phyloP scores from a whole-genome alignment of 2,329 filamentous ascomycete species.

The Talaromyces sp. region DNA sequence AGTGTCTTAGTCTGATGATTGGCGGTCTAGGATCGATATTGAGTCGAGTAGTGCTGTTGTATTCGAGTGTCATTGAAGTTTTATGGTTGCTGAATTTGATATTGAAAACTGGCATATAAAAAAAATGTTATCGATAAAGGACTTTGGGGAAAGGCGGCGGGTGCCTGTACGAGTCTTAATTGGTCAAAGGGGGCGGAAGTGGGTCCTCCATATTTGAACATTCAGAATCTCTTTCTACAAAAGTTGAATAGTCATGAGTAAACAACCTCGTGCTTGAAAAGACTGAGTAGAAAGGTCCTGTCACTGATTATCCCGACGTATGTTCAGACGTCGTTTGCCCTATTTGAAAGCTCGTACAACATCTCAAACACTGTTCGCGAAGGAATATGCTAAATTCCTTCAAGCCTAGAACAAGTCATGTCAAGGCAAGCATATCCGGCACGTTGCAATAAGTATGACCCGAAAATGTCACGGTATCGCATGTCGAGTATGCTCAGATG shows the following conservation, averaged over 20 bases:
- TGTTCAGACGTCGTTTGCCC: no score
- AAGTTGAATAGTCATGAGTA: no score
- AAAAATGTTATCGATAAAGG: slow-evolving; percentile 19
- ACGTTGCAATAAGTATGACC: neutral
- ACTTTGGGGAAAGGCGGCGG: slow-evolving; percentile 1
- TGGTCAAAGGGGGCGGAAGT: neutral
- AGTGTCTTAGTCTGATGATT: no score
- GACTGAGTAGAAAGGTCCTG: neutral
- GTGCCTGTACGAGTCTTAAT: neutral
- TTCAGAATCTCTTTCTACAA: no score
- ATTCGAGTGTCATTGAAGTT: neutral
- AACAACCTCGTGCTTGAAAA: neutral
- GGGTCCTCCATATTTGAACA: neutral
- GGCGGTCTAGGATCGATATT: no score
- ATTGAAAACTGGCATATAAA: slow-evolving; percentile 13
- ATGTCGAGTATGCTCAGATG: slow-evolving; percentile 5
- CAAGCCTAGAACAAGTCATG: neutral
- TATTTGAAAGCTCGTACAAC: no score
- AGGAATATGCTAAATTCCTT: neutral
- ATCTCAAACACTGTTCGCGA: no score
- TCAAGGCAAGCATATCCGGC: neutral
- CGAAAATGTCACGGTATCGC: slow-evolving; percentile 4
- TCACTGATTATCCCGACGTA: neutral
- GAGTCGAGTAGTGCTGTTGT: no score
- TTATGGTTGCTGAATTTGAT: neutral